Conservation (phyloP, 2,329 filamentous ascomycete species). For the Thielaviopsis cerberus region DNA sequence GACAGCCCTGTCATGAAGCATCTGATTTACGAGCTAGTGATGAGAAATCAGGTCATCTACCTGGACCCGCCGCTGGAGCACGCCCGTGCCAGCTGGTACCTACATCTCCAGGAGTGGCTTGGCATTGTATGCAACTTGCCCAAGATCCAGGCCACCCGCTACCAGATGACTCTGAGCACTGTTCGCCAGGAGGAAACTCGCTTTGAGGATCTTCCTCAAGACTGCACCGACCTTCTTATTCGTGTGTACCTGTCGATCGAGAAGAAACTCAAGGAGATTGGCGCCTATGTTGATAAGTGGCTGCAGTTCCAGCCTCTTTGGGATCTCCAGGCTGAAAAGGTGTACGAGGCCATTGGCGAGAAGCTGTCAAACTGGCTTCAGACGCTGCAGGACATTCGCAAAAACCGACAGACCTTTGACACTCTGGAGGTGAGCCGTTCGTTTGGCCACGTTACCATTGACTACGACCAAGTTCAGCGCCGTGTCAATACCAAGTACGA, state of each 20-base stretch:
- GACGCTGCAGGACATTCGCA: conserved; percentile 87
- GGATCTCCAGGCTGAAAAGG: conserved; percentile 90
- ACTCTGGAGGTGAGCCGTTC: conserved; percentile 83
- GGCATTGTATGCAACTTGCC: conserved; percentile 80
- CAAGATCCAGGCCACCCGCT: conserved; percentile 86
- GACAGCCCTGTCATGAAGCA: conserved; percentile 48
- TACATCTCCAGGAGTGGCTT: conserved; percentile 83
- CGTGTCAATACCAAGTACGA: conserved; percentile 99
- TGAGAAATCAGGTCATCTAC: conserved; percentile 96
- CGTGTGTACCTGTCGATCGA: conserved; percentile 72
- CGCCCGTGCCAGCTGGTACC: conserved; percentile 81
- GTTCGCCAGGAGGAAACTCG: conserved; percentile 44
- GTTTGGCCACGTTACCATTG: conserved; percentile 86
- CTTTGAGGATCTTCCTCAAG: conserved; percentile 69
- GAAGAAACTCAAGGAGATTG: conserved; percentile 60
- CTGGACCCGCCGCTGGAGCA: conserved; percentile 84
- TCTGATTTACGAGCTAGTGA: conserved; percentile 79
- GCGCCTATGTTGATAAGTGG: conserved; percentile 89
- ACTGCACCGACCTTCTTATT: conserved; percentile 62
- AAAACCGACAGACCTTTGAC: conserved; percentile 89
- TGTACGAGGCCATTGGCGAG: conserved; percentile 81
- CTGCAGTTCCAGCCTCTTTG: conserved; percentile 95
- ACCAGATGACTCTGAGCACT: conserved; percentile 70
- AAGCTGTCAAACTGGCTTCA: conserved; percentile 87
- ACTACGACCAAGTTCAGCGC: conserved; percentile 96